Evolutionary conservation across 75 land plant species (phyloP), one percentile per base, ranked within the genome.

Genomic region (Larix kaempferi): DNA sequence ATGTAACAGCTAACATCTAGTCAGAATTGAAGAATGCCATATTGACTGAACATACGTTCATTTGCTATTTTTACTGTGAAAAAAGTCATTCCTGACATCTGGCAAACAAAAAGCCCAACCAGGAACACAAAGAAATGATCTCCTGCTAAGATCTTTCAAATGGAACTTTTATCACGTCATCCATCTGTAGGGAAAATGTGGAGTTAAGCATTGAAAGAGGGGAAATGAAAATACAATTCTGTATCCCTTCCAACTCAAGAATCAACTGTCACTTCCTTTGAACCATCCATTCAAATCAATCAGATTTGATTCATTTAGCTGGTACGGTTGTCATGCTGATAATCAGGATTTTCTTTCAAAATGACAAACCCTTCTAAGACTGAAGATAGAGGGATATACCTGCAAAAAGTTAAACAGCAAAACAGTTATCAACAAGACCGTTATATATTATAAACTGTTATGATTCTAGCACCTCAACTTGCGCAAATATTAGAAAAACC

Each of bases 331-430:
- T 93, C 96, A 23, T 95, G 92, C 67, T 82, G 79, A 59, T 93
- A 95, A 23, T 95, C 98, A 52, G 98, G 98, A 77, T 95, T 95
- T 66, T 89, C 94, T 75, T 88, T 91, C 74, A 96, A 84, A 59
- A 96, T 92, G 23, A 96, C 99, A 80, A 92, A 94, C 12, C 99
- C 97, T 77, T 96, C 99, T 15, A 96, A 81, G 6, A 92, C 88
- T 29, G 97, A 90, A 4, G 99, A 87, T 14, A 96, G 82, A 1
- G 98, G 99, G 57, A 91, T 88, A 63, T 96, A 96, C 82, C 99
- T 96, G 92, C 69, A 82, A 77, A 62, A 80, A 3, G 17, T 5
- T 29, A 37, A 37, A 37, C 35, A 52, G 59, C 22, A 49, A 39
- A 37, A 16, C 37, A 44, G 60, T 49, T 25, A 77, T 21, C 19